Percentiles rank a stretch among this genome's conserved stretches.
Evolutionary conservation across 2,329 filamentous ascomycete genomes (phyloP).

Genomic region (Sphaerulina musiva): DNA sequence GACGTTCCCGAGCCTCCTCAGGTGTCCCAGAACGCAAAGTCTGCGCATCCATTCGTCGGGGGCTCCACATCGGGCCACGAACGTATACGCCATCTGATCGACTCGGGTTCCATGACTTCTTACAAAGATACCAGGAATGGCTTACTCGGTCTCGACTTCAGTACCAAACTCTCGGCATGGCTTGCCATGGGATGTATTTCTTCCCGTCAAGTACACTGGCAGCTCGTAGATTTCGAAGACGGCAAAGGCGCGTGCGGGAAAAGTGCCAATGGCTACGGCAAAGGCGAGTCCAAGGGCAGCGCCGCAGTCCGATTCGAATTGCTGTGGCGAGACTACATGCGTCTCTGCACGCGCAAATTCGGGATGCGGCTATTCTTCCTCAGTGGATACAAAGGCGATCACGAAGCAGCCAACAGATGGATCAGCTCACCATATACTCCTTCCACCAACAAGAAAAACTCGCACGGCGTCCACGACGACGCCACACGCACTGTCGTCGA

Average conservation of each 20-base stretch:
- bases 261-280: slow-evolving; percentile 52
- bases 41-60: slow-evolving; percentile 61
- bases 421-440: slow-evolving; percentile 30
- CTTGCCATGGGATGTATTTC: slow-evolving; percentile 67
- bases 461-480: slow-evolving; percentile 41
- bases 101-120: slow-evolving; percentile 52
- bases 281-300: slow-evolving; percentile 67
- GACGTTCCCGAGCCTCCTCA: slow-evolving; percentile 45
- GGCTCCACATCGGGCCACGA: slow-evolving; percentile 57
- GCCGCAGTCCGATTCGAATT: slow-evolving; percentile 65
- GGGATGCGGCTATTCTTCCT: slow-evolving; percentile 57
- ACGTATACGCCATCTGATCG: slow-evolving; percentile 56
- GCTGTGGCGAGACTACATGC: slow-evolving; percentile 76
- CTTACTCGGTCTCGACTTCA: slow-evolving; percentile 62
- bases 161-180: slow-evolving; percentile 69
- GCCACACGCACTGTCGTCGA: slow-evolving; percentile 38
- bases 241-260: slow-evolving; percentile 42
- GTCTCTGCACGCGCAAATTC: slow-evolving; percentile 66
- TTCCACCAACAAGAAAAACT: slow-evolving; percentile 37
- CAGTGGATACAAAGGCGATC: slow-evolving; percentile 54
- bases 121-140: slow-evolving; percentile 70
- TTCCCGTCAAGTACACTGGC: slow-evolving; percentile 63
- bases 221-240: slow-evolving; percentile 63
- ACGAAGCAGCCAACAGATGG: slow-evolving; percentile 31
- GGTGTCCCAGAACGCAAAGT: slow-evolving; percentile 49